These are phyloP conservation scores for Calonectria montana DNA, from an alignment of 2,329 filamentous ascomycete species.

Conservation along the genomic window DNA sequence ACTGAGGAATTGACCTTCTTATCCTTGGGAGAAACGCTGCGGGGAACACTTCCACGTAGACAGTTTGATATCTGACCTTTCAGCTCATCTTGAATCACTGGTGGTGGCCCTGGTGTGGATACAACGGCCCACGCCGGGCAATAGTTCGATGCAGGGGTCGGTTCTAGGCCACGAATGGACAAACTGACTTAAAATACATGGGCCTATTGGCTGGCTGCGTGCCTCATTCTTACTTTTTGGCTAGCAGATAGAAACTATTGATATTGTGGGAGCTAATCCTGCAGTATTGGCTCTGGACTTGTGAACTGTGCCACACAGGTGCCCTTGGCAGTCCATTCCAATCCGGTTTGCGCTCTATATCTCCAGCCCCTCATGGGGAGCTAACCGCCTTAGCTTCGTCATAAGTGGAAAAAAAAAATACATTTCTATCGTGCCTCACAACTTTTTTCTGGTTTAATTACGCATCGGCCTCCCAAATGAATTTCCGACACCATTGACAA, in stretches of 20 bases:
- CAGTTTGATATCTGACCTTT: background rate
- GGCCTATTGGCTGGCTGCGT: background rate
- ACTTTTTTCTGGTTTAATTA: background rate
- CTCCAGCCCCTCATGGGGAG: background rate
- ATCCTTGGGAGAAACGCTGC: background rate
- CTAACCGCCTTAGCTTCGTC: background rate
- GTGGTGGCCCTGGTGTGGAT: background rate
- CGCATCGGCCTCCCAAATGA: background rate
- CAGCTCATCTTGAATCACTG: background rate
- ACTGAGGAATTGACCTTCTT: background rate
- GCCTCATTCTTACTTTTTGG: background rate
- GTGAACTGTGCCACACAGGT: background rate
- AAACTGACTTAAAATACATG: background rate
- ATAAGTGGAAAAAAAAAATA: background rate
- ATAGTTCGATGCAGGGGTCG: background rate
- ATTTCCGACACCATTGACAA: too few relatives aligned
- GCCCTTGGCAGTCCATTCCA: background rate
- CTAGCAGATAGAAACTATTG: background rate
- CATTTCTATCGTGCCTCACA: background rate
- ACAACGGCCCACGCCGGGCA: background rate
- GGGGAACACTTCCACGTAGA: background rate
- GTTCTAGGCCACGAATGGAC: background rate
- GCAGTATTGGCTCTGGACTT: background rate
- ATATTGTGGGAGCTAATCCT: background rate
- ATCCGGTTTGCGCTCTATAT: background rate